Conservation (phyloP, 2,329 filamentous ascomycete species). For the Ophiostoma sp. region DNA sequence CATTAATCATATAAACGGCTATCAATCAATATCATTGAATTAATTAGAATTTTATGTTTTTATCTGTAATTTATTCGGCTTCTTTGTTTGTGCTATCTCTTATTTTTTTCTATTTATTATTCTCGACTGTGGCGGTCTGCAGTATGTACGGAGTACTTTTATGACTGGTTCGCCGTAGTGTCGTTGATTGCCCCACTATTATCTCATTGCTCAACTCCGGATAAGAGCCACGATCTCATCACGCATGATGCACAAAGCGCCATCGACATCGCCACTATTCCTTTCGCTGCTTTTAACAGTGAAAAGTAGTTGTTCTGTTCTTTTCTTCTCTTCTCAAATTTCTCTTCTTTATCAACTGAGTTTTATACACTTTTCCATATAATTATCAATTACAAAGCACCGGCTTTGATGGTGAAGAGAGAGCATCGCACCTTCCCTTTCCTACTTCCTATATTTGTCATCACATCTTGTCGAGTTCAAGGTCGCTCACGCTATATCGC, state of each 20-base stretch:
- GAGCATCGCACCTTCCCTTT: neutral
- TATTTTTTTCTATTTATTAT: too few relatives aligned
- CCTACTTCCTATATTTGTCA: conserved; percentile 20
- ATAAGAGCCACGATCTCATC: neutral
- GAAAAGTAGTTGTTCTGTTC: too few relatives aligned
- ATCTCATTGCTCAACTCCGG: neutral
- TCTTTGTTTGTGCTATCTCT: neutral
- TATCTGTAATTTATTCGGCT: neutral
- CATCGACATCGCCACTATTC: neutral
- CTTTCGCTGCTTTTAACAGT: neutral
- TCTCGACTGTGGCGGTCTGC: neutral
- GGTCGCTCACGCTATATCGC: neutral
- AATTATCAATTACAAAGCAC: neutral
- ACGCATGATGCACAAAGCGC: neutral
- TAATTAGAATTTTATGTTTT: neutral
- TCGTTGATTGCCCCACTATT: neutral
- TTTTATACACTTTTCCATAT: conserved; percentile 12
- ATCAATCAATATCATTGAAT: neutral
- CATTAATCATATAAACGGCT: neutral
- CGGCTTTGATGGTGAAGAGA: neutral
- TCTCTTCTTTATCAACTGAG: neutral
- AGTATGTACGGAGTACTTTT: neutral
- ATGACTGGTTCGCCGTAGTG: neutral
- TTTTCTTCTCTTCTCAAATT: neutral
- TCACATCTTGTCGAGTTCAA: neutral